A percentile compares a stretch with the other conserved stretches of the same genome.
Conservation (phyloP, 257 asterid genomes). For the Osmanthus fragrans region DNA sequence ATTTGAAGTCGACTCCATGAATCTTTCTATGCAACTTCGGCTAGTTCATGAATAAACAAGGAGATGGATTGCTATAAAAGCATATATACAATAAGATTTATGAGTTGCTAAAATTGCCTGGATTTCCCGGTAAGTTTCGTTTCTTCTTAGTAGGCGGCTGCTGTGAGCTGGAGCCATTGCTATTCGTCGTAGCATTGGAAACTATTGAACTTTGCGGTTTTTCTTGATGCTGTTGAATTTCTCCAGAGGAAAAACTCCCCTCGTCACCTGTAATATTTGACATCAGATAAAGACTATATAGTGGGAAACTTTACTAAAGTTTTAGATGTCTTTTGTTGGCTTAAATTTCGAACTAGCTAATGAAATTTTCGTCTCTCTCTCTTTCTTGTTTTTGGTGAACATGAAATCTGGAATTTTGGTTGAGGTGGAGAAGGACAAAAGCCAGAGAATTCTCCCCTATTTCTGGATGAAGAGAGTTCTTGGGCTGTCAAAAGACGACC, state of each 20-base stretch:
- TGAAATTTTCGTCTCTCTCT: not conserved
- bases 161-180: constrained; percentile 41
- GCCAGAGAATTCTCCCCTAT: constrained; percentile 45
- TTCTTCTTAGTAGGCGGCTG: constrained; percentile 39
- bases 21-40: not conserved
- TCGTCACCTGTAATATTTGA: constrained; percentile 51
- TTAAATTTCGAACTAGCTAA: not conserved
- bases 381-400: constrained; percentile 25
- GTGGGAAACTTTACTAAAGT: not conserved
- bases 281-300: constrained; percentile 18
- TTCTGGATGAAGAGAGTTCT: constrained; percentile 32
- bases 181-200: constrained; percentile 12
- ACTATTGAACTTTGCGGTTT: constrained; percentile 8
- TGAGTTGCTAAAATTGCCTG: constrained; percentile 30
- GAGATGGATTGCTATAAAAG: not conserved
- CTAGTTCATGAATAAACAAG: not conserved
- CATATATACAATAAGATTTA: not conserved
- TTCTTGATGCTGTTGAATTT: constrained; percentile 29
- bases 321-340: not conserved
- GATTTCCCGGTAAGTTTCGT: constrained; percentile 49
- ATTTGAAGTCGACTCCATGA: not conserved
- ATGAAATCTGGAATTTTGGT: constrained; percentile 25
- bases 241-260: constrained; percentile 52
- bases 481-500: constrained; percentile 8
- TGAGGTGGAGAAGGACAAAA: constrained; percentile 43